Conservation (phyloP, 2,329 filamentous ascomycete species). For the Ceratocystis variospora region DNA sequence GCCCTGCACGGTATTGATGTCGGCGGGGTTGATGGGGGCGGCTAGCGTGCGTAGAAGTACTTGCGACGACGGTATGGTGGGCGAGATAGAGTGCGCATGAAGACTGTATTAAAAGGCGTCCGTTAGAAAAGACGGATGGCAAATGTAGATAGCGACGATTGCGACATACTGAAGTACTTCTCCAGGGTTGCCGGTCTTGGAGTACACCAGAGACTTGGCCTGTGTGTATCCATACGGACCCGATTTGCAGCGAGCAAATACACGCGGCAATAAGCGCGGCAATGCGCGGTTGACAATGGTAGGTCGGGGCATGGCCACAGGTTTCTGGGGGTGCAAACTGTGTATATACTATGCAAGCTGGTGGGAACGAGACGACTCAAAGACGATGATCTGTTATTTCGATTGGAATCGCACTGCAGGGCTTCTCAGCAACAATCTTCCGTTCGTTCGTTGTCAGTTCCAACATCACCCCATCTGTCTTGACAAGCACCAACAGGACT, state of each 20-base stretch:
- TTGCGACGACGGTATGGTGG: constrained; percentile 47
- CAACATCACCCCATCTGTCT: constrained; percentile 3
- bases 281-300: neutral
- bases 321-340: constrained; percentile 3
- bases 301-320: constrained; percentile 1
- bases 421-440: too few species aligned
- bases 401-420: neutral
- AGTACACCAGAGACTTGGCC: constrained; percentile 67
- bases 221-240: constrained; percentile 69
- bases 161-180: constrained; percentile 48
- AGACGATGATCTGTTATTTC: neutral
- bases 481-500: neutral
- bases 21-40: constrained; percentile 87
- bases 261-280: constrained; percentile 14
- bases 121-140: too few species aligned
- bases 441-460: too few species aligned
- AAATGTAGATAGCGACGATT: too few species aligned
- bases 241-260: constrained; percentile 36
- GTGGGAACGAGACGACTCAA: neutral
- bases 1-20: constrained; percentile 96
- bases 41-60: constrained; percentile 79
- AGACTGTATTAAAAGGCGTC: constrained; percentile 33
- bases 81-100: constrained; percentile 64
- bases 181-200: constrained; percentile 58
- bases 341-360: constrained; percentile 20